Evolutionary conservation across 2,329 filamentous ascomycete species (phyloP).

Genomic region (Aspergillus proliferans): DNA sequence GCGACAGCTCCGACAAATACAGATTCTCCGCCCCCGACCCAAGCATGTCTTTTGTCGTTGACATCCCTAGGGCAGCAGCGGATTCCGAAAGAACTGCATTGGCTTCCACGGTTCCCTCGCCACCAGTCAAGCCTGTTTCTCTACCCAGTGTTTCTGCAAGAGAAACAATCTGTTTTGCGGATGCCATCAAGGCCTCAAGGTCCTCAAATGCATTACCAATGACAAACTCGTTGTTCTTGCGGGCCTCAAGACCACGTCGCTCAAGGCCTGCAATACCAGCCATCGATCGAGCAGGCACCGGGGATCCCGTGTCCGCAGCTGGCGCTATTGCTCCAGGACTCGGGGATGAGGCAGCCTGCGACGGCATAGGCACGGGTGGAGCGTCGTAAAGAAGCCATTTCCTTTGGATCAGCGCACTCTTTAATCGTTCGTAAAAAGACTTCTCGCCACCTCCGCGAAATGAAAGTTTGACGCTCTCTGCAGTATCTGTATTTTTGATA

Average conservation of each 20-base stretch:
- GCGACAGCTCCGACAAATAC: slow-evolving; percentile 80
- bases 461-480: slow-evolving; percentile 80
- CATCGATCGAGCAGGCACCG: slow-evolving; percentile 40
- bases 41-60: slow-evolving; percentile 94
- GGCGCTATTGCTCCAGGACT: slow-evolving; percentile 22
- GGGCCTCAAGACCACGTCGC: slow-evolving; percentile 72
- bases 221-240: slow-evolving; percentile 86
- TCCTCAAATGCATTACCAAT: slow-evolving; percentile 95
- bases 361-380: slow-evolving; percentile 70
- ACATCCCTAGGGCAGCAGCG: slow-evolving; percentile 72
- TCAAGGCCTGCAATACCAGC: slow-evolving; percentile 92
- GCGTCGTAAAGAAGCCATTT: slow-evolving; percentile 93
- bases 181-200: slow-evolving; percentile 92
- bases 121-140: slow-evolving; percentile 54
- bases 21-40: slow-evolving; percentile 73
- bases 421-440: slow-evolving; percentile 82
- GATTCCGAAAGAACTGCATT: slow-evolving; percentile 73
- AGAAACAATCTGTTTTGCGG: slow-evolving; percentile 90
- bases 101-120: slow-evolving; percentile 61
- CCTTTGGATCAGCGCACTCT: slow-evolving; percentile 78
- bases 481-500: slow-evolving; percentile 52
- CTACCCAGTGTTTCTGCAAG: slow-evolving; percentile 81
- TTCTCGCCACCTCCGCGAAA: slow-evolving; percentile 86
- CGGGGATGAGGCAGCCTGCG: slow-evolving; percentile 26
- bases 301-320: slow-evolving; percentile 16